Percentiles rank a stretch among this genome's conserved stretches.
phyloP scores from a whole-genome alignment of 2,329 filamentous ascomycete genomes.

The Lomentospora prolificans region DNA sequence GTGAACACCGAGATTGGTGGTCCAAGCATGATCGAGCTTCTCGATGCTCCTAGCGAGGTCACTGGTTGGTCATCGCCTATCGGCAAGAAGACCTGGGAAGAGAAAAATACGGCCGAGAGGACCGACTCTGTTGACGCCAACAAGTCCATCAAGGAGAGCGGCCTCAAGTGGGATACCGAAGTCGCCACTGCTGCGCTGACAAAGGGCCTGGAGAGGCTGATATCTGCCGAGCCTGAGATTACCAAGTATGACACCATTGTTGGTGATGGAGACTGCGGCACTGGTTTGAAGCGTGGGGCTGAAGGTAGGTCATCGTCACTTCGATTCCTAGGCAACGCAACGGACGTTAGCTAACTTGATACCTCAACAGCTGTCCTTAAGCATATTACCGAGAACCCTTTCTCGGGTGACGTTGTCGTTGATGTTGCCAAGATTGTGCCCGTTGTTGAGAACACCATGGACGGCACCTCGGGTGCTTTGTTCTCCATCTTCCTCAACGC shows the following conservation, averaged over 20 bases:
- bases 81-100: conserved; percentile 52
- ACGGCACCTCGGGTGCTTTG: conserved; percentile 51
- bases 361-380: conserved; percentile 36
- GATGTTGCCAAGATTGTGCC: conserved; percentile 43
- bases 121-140: conserved; percentile 25
- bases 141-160: conserved; percentile 31
- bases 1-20: conserved; percentile 47
- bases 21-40: conserved; percentile 55
- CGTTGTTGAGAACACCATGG: conserved; percentile 48
- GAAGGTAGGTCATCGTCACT: conserved; percentile 40
- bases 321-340: not conserved
- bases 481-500: conserved; percentile 85
- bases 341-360: conserved; percentile 14
- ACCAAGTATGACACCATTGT: conserved; percentile 73
- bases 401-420: conserved; percentile 42
- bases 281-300: conserved; percentile 77
- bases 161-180: conserved; percentile 41
- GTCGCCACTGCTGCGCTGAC: conserved; percentile 42
- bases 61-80: conserved; percentile 61
- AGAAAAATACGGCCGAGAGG: conserved; percentile 33
- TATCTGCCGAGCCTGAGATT: conserved; percentile 60
- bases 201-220: conserved; percentile 49
- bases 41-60: conserved; percentile 61
- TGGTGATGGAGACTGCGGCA: conserved; percentile 84
- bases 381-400: conserved; percentile 32